These are phyloP conservation scores for Kuraishia molischiana DNA, from an alignment of 805 yeast species.

Conservation along the genomic window DNA sequence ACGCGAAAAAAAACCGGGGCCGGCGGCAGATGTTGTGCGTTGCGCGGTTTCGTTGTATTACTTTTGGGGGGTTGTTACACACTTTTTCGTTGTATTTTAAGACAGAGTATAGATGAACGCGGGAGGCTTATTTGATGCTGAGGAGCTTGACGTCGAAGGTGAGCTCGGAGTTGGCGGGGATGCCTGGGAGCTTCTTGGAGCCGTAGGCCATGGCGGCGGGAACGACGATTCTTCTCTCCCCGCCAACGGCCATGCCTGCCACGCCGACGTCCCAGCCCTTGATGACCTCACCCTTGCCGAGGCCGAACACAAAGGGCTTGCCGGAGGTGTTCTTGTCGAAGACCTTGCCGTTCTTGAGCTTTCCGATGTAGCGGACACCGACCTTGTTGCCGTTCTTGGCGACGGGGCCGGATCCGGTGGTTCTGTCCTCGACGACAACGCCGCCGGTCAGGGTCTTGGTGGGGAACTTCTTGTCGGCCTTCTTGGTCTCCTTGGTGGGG, in stretches of 20 bases:
- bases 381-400: conserved; percentile 88
- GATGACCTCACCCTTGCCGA: conserved; percentile 97
- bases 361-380: conserved; percentile 96
- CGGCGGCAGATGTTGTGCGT: no score
- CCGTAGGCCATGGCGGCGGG: conserved; percentile 98
- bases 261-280: conserved; percentile 99
- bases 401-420: conserved; percentile 75
- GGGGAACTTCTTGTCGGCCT: conserved; percentile 41
- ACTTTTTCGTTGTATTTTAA: no score
- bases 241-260: conserved; percentile 97
- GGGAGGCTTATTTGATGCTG: conserved; percentile 55
- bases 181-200: conserved; percentile 86
- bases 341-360: conserved; percentile 90
- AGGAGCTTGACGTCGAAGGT: conserved; percentile 94
- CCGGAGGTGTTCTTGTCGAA: conserved; percentile 97
- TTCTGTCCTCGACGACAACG: conserved; percentile 87
- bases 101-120: no score
- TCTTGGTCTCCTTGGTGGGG: conserved; percentile 44
- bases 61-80: no score
- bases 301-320: conserved; percentile 83
- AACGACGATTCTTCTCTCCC: conserved; percentile 94
- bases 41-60: no score
- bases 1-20: no score
- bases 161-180: conserved; percentile 95
- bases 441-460: conserved; percentile 87